Conservation (phyloP, 2,329 filamentous ascomycete species). For the Microcyclospora tardicrescens region DNA sequence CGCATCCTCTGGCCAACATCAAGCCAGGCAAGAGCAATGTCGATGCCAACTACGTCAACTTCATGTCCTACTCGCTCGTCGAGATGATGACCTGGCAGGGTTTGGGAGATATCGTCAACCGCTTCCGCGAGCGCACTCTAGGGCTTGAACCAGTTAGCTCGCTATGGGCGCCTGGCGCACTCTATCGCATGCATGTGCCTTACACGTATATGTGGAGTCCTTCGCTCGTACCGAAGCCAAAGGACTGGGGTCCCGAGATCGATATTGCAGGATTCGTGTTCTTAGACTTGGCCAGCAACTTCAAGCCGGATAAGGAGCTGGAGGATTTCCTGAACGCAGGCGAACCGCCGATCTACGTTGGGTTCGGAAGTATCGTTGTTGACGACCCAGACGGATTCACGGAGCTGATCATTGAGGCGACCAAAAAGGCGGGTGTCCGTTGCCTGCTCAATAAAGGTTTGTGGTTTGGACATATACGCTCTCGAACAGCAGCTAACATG, state of each 20-base stretch:
- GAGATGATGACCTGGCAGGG: constrained; percentile 59
- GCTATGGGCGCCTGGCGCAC: constrained; percentile 61
- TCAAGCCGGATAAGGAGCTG: constrained; percentile 22
- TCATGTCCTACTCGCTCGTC: constrained; percentile 66
- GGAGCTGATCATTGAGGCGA: constrained; percentile 56
- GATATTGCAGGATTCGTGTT: constrained; percentile 25
- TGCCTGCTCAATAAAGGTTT: constrained; percentile 57
- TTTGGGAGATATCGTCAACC: constrained; percentile 64
- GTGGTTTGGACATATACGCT: no score
- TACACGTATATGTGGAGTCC: constrained; percentile 51
- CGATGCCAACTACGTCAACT: constrained; percentile 61
- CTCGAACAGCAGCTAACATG: no score
- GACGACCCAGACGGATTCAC: constrained; percentile 59
- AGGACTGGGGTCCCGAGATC: constrained; percentile 29
- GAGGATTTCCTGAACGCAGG: constrained; percentile 42
- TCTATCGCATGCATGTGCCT: constrained; percentile 61
- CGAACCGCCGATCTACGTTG: constrained; percentile 56
- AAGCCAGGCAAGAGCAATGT: constrained; percentile 50
- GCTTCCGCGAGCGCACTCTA: constrained; percentile 56
- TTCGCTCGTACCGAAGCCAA: constrained; percentile 29
- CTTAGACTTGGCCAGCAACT: constrained; percentile 23
- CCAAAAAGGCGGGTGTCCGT: constrained; percentile 51
- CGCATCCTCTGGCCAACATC: constrained; percentile 65
- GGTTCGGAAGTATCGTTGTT: constrained; percentile 64
- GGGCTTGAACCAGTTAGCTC: constrained; percentile 61